Percentiles rank a stretch among this genome's conserved stretches.
Evolutionary conservation across 2,329 filamentous ascomycete species (phyloP).

Genomic region (Diaporthe ilicicola): DNA sequence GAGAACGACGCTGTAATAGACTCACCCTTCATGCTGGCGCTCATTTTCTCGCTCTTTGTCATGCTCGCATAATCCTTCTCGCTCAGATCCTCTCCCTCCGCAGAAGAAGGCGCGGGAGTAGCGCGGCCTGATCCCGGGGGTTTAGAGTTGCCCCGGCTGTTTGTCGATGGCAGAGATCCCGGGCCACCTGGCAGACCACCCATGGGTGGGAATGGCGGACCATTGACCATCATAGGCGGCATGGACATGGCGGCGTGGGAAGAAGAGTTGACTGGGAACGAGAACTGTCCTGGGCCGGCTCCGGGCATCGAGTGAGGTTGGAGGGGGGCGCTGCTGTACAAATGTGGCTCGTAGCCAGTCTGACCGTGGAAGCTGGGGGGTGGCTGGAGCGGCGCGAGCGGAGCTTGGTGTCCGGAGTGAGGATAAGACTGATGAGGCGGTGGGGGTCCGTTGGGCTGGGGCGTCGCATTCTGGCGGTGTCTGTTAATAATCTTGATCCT

Average conservation of each 20-base stretch:
- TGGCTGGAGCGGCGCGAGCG: constrained; percentile 26
- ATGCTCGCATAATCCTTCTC: constrained; percentile 68
- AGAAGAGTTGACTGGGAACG: constrained; percentile 27
- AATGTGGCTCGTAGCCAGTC: constrained; percentile 27
- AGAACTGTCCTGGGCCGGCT: constrained; percentile 25
- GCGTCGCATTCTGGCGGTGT: constrained; percentile 24
- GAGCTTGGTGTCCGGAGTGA: constrained; percentile 20
- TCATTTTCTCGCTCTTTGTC: constrained; percentile 74
- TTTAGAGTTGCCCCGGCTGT: constrained; percentile 25
- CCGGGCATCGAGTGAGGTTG: constrained; percentile 20
- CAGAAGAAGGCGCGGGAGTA: constrained; percentile 30
- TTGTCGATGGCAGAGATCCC: constrained; percentile 27
- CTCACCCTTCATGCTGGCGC: constrained; percentile 71
- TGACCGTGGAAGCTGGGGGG: constrained; percentile 32
- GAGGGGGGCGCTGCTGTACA: constrained; percentile 13
- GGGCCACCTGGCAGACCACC: constrained; percentile 6
- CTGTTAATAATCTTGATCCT: constrained; percentile 32
- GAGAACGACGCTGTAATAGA: not conserved
- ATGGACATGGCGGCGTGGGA: constrained; percentile 26
- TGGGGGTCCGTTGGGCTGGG: constrained; percentile 27
- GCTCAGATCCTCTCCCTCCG: constrained; percentile 40
- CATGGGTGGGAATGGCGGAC: constrained; percentile 10
- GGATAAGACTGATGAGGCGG: constrained; percentile 1
- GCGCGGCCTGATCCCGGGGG: constrained; percentile 45
- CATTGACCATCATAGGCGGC: constrained; percentile 26